Evolutionary conservation across 2,329 filamentous ascomycete species (phyloP).

Genomic region (Ophiostoma himal-ulmi): DNA sequence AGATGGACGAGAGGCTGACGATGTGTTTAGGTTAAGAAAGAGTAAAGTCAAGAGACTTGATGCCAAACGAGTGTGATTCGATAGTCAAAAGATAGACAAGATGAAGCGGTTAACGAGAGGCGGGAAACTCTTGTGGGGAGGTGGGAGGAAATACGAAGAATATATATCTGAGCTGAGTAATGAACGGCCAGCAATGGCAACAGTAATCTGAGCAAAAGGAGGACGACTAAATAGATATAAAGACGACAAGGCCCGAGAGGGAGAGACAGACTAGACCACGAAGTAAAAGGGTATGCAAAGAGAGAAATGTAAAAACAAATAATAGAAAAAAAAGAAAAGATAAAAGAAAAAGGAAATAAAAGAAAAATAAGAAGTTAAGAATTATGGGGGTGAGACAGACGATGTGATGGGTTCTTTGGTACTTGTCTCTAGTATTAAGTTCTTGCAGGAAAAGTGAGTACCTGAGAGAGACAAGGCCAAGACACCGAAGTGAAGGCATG

Average conservation of each 20-base stretch:
- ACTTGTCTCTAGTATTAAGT: slow-evolving; percentile 5
- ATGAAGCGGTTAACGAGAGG: neutral
- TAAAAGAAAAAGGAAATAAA: neutral
- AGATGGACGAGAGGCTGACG: neutral
- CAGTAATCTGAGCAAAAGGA: neutral
- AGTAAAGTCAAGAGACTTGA: neutral
- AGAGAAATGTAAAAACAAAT: slow-evolving; percentile 1
- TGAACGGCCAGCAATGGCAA: neutral
- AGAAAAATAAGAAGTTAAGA: neutral
- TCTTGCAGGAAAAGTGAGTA: neutral
- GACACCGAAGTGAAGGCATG: neutral
- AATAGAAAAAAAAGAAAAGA: neutral
- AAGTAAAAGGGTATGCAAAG: neutral
- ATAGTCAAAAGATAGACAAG: neutral
- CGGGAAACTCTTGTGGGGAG: neutral
- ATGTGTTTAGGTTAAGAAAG: neutral
- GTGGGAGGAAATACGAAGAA: neutral
- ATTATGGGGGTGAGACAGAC: slow-evolving; percentile 3
- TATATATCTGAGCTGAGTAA: slow-evolving; percentile 2
- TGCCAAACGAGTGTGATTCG: neutral
- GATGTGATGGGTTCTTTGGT: neutral
- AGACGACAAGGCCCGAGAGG: neutral
- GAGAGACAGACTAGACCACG: neutral
- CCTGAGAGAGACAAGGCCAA: neutral
- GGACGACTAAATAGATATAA: neutral